Percentiles rank a stretch among this genome's conserved stretches.
Evolutionary conservation across 306 rosid genomes (phyloP).

Genomic region (Begonia peltatifolia): DNA sequence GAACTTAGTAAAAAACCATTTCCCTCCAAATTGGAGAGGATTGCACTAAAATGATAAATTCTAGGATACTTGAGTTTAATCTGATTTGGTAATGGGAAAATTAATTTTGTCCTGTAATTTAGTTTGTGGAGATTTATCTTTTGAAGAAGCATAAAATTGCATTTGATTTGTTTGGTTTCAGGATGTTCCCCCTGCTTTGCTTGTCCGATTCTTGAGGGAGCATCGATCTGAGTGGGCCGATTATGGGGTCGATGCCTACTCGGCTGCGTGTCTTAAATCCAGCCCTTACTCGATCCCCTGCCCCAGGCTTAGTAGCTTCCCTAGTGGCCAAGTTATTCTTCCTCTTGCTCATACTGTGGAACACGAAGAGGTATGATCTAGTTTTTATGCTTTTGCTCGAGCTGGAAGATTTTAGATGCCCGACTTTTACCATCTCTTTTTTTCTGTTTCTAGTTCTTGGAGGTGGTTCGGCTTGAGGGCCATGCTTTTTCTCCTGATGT

Average conservation of each 20-base stretch:
- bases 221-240: conserved; percentile 99
- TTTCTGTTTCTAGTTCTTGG: conserved; percentile 43
- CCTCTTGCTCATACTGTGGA: conserved; percentile 92
- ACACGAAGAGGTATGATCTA: conserved; percentile 64
- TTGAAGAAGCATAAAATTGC: background rate
- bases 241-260: conserved; percentile 89
- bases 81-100: background rate
- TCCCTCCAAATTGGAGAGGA: too few species aligned
- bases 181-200: conserved; percentile 97
- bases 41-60: too few species aligned
- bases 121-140: background rate
- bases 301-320: conserved; percentile 78
- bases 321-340: conserved; percentile 74
- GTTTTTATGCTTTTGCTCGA: background rate
- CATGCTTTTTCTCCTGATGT: conserved; percentile 86
- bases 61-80: background rate
- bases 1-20: too few species aligned
- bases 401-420: too few species aligned
- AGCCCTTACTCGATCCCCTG: conserved; percentile 82
- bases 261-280: conserved; percentile 73
- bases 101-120: background rate
- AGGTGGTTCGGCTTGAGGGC: conserved; percentile 95
- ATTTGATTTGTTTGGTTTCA: conserved; percentile 10
- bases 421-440: too few species aligned
- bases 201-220: conserved; percentile 92